These are phyloP conservation scores for Pseudopithomyces chartarum DNA, from an alignment of 2,329 filamentous ascomycete species.

Conservation along the genomic window DNA sequence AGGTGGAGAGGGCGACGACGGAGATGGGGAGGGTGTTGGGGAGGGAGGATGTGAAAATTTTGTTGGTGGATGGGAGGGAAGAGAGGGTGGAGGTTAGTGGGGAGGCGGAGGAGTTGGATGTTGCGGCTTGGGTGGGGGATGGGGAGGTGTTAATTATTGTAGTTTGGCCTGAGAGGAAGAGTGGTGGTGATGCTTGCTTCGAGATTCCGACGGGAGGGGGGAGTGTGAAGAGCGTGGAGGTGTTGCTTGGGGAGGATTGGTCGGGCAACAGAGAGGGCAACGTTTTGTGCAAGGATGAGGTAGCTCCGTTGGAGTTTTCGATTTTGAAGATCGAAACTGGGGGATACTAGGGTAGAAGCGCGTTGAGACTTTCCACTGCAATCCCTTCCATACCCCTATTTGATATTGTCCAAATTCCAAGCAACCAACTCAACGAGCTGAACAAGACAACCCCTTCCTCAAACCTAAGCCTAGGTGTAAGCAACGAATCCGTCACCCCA, in stretches of 20 bases:
- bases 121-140: conserved; percentile 47
- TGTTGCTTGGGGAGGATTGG: not conserved
- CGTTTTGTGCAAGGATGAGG: not conserved
- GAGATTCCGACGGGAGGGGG: not conserved
- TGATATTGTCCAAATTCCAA: no score
- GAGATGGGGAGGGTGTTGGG: conserved; percentile 49
- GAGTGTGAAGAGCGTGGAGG: not conserved
- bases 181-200: conserved; percentile 1
- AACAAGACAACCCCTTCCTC: no score
- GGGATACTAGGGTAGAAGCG: not conserved
- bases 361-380: no score
- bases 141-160: conserved; percentile 46
- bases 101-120: conserved; percentile 42
- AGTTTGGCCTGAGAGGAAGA: conserved; percentile 42
- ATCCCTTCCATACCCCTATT: no score
- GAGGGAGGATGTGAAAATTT: conserved; percentile 33
- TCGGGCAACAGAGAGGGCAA: not conserved
- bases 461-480: no score
- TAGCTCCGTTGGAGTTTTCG: not conserved
- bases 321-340: not conserved
- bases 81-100: conserved; percentile 22
- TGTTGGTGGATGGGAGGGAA: conserved; percentile 43
- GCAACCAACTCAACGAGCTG: no score
- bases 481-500: not conserved
- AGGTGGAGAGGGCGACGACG: conserved; percentile 42